Percentiles rank a stretch among this genome's conserved stretches.
Conservation (phyloP, 371 early-diverging fungal species). For the Mortierella sp. region DNA sequence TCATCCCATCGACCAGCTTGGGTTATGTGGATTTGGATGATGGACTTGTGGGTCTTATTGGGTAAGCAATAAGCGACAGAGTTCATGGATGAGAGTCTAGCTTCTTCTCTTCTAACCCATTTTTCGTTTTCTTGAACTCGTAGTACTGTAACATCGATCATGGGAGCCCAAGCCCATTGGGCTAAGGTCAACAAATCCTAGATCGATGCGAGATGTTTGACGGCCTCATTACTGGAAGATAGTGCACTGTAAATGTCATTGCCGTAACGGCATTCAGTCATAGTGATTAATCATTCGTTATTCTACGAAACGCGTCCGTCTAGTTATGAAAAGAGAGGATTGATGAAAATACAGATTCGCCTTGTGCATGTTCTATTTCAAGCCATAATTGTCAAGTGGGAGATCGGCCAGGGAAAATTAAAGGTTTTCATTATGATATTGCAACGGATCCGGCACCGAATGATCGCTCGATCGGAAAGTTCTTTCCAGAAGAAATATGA, state of each 20-base stretch:
- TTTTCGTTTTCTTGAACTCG: not conserved
- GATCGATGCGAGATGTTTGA: not conserved
- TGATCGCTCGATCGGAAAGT: not conserved
- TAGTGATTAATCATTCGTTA: too few relatives aligned
- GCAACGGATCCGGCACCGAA: not conserved
- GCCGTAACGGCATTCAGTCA: not conserved
- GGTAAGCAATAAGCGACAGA: slow-evolving; percentile 60
- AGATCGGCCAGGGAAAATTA: not conserved
- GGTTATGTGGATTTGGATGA: slow-evolving; percentile 70
- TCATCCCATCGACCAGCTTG: slow-evolving; percentile 71
- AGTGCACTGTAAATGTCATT: too few relatives aligned
- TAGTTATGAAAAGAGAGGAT: not conserved
- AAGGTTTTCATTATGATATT: not conserved
- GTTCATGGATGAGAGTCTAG: slow-evolving; percentile 60
- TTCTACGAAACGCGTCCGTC: not conserved
- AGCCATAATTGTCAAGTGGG: not conserved
- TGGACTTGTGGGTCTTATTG: slow-evolving; percentile 77
- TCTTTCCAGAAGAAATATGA: too few relatives aligned
- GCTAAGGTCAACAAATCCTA: slow-evolving; percentile 46
- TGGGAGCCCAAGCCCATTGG: slow-evolving; percentile 57
- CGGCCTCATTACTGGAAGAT: too few relatives aligned
- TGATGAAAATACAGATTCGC: not conserved
- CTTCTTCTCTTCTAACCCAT: not conserved
- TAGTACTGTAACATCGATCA: slow-evolving; percentile 49
- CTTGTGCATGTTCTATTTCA: slow-evolving; percentile 7